Evolutionary conservation across 345 rosid genomes (phyloP), one percentile per base, ranked within the genome.

Genomic region (Melastoma malabathricum): DNA sequence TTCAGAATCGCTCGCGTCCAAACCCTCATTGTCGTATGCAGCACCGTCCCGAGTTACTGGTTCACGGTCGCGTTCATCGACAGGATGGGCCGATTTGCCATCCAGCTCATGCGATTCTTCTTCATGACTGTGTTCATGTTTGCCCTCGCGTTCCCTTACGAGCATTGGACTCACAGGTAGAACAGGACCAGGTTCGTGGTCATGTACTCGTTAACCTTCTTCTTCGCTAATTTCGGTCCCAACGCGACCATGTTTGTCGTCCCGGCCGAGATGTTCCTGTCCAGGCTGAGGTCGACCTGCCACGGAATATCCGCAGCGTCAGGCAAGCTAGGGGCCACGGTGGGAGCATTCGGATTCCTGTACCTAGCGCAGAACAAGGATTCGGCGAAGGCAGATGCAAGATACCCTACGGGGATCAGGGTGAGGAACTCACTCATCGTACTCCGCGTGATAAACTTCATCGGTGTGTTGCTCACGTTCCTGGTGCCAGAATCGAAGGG

Each of bases 81-180:
- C 53, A 46, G 1, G 31, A 60, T 72, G 6, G 76, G 76, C 12
- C 44, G 76, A 43, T 72, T 72, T 29, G 18, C 59, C 4, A 68
- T 72, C 51, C 76, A 72, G 22, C 15, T 72, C 61, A 72, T 72
- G 69, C 69, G 75, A 0, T 71, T 71, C 61, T 66, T 71, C 64
- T 71, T 71, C 69, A 71, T 71, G 75, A 71, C 75, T 8, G 72
- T 71, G 47, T 71, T 71, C 19, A 71, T 71, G 71, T 70, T 70
- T 27, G 71, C 66, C 6, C 47, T 71, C 51, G 75, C 75, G 3
- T 66, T 71, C 46, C 76, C 76, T 22, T 68, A 72, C 59, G 4
- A 72, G 16, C 70, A 68, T 52, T 72, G 76, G 76, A 67, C 64
- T 4, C 72, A 57, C 44, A 64, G 48, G 50, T 73, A 58, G n/a